Evolutionary conservation across 192 early-diverging fungal species (phyloP).

Genomic region (Diversispora epigaea): DNA sequence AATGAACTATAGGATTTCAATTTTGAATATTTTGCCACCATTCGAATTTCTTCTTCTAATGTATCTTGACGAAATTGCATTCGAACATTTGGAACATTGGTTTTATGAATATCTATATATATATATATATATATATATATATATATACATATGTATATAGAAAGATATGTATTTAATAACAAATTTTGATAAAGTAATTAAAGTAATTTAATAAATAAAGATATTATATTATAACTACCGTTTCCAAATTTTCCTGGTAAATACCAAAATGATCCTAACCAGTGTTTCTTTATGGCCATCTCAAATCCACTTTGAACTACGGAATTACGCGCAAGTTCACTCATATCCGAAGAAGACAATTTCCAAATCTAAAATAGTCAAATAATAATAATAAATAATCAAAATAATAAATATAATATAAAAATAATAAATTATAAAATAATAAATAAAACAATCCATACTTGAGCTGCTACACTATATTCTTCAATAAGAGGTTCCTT

Average conservation of each 20-base stretch:
- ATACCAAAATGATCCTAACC: slow-evolving; percentile 79
- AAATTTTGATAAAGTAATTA: background rate
- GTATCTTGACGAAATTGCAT: slow-evolving; percentile 81
- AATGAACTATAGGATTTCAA: background rate
- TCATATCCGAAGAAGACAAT: slow-evolving; percentile 87
- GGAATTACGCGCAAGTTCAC: slow-evolving; percentile 90
- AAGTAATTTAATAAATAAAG: background rate
- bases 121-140: no score
- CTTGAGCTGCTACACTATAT: slow-evolving; percentile 90
- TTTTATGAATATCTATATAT: slow-evolving; percentile 77
- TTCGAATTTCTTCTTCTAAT: slow-evolving; percentile 72
- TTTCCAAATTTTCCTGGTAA: slow-evolving; percentile 76
- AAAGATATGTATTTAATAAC: no score
- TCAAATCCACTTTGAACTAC: slow-evolving; percentile 91
- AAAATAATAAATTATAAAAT: background rate
- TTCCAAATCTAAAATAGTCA: slow-evolving; percentile 77
- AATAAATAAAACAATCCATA: slow-evolving; percentile 23
- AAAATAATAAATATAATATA: background rate
- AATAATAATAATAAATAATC: background rate
- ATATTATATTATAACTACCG: slow-evolving; percentile 1
- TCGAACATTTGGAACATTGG: slow-evolving; percentile 91
- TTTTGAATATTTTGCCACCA: slow-evolving; percentile 43
- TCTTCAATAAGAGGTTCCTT: slow-evolving; percentile 97
- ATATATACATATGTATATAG: no score
- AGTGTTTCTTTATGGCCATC: slow-evolving; percentile 81